A percentile compares a stretch with the other conserved stretches of the same genome.
phyloP scores from a whole-genome alignment of 1,284 basidiomycete genomes.

The Tilletia horrida region DNA sequence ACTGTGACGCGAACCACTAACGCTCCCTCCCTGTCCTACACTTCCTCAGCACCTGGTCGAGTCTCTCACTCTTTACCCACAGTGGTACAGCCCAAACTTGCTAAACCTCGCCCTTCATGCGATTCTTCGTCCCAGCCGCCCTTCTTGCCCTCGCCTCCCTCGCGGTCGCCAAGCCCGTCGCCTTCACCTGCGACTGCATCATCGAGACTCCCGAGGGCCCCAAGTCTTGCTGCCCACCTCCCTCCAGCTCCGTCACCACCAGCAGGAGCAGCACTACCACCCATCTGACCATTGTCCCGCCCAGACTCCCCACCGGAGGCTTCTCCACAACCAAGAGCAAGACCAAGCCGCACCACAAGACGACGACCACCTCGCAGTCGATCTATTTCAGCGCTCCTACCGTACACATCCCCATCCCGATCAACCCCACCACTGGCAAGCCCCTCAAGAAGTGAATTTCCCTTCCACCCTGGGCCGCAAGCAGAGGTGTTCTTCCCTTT shows the following conservation, averaged over 20 bases:
- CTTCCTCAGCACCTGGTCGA: too few relatives aligned
- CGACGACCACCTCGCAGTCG: neutral
- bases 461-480: too few relatives aligned
- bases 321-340: neutral
- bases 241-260: neutral
- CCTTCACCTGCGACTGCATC: slow-evolving; percentile 1
- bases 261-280: neutral
- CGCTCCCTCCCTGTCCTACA: too few relatives aligned
- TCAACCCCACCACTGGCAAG: neutral
- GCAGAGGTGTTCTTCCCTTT: too few relatives aligned
- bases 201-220: neutral
- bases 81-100: too few relatives aligned
- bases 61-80: too few relatives aligned
- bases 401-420: neutral
- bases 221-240: neutral
- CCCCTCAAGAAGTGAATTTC: neutral
- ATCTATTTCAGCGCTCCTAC: neutral
- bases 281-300: too few relatives aligned
- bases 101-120: too few relatives aligned
- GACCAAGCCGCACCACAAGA: neutral
- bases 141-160: too few relatives aligned
- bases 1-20: too few relatives aligned
- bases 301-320: neutral
- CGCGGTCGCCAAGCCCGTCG: neutral
- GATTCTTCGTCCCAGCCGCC: too few relatives aligned